Base-by-base conservation (phyloP, 805 yeast species). In the Wickerhamomyces ciferrii region DNA sequence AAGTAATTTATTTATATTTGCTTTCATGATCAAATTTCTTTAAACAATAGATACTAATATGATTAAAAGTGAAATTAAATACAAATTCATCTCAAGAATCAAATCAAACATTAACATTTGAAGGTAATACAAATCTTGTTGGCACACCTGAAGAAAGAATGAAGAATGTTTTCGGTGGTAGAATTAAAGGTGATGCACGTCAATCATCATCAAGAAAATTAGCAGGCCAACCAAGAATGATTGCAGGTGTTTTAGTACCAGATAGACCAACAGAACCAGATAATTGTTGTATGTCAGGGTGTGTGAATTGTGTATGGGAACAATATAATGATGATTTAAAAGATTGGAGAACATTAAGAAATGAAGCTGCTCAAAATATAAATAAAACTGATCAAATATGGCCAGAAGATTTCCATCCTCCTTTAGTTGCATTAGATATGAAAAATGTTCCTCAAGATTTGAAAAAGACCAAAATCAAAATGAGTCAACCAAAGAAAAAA, bases 241-340 rank as follows among this genome's bases (percentile, higher is more conserved):
- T 69, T 27, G 83, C 76, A 0, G 97, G 97, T 0, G 71, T 94
- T 0, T 63, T 61, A 8, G 96, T 92, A 0, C 96, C 97, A 3
- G 79, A 77, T n/a, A 77, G 75, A 60, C 98, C 99, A 0, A 70
- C 68, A 5, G 96, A 88, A 55, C 98, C 98, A 2, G 96, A 91
- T 55, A 90, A 92, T 63, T 92, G 99, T 64, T 92, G 99, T 65
- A 90, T 90, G 96, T 83, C 94, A 48, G 99, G 99, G 1, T 92
- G 99, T 65, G 82, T 88, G 27, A 90, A 92, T 65, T 92, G 99
- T 65, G 98, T 92, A 2, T 94, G 98, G 98, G 97, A 91, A 56
- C 68, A 87, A 45, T 92, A 80, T 62, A 83, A 85, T 53, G 97
- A 92, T 44, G 98, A 94, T 61, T 58, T 91, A 43, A 83, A 80